Conservation (phyloP, 441 rosid genomes). For the Melastoma candidum region DNA sequence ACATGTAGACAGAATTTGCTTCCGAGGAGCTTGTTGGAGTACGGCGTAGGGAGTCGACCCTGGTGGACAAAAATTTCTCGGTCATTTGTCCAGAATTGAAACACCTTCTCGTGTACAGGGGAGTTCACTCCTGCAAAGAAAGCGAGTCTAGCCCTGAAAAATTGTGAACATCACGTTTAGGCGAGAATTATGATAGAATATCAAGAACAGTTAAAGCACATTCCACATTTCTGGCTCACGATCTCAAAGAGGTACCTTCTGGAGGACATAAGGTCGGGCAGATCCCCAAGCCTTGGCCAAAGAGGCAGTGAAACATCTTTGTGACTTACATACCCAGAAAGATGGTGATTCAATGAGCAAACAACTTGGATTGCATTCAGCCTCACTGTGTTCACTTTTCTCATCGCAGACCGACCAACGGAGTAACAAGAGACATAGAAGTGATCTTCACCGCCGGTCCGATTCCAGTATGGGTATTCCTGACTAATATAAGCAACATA, state of each 20-base stretch:
- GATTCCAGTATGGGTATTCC: conserved; percentile 49
- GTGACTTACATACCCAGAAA: conserved; percentile 42
- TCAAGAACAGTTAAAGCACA: too few relatives aligned
- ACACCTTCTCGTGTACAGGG: conserved; percentile 41
- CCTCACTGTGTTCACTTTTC: conserved; percentile 32
- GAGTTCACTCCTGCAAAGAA: conserved; percentile 61
- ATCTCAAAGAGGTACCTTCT: conserved; percentile 25
- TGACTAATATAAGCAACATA: conserved; percentile 35
- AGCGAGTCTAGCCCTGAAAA: conserved; percentile 43
- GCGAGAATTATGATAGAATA: too few relatives aligned
- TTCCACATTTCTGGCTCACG: too few relatives aligned
- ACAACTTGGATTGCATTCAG: conserved; percentile 55
- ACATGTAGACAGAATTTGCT: conserved; percentile 64
- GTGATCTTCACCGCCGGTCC: conserved; percentile 50
- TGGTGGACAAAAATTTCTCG: conserved; percentile 34
- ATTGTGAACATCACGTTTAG: too few relatives aligned
- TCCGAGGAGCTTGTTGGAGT: conserved; percentile 36
- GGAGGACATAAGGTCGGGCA: conserved; percentile 29
- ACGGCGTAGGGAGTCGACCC: conserved; percentile 40
- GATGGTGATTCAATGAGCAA: conserved; percentile 49
- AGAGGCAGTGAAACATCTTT: conserved; percentile 61
- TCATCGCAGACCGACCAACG: conserved; percentile 40
- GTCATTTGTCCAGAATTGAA: conserved; percentile 42
- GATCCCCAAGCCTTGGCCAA: conserved; percentile 49
- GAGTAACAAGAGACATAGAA: conserved; percentile 62